These are phyloP conservation scores for Candida loeiensis DNA, from an alignment of 805 yeast genomes.

Conservation along the genomic window DNA sequence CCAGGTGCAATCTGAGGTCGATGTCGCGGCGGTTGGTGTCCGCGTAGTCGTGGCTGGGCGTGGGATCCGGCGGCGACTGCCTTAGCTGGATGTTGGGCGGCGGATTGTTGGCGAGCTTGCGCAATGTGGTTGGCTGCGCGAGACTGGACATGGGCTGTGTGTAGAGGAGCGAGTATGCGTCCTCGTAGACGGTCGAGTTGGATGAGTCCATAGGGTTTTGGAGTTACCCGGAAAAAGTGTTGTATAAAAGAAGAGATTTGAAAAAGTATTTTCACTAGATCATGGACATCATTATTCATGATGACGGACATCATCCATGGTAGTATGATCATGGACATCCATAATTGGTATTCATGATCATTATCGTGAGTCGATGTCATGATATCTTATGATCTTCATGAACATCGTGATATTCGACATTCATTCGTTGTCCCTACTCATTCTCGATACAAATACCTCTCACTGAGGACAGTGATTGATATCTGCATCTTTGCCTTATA, in stretches of 20 bases:
- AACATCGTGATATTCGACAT: background rate
- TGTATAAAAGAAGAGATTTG: background rate
- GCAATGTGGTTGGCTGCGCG: constrained; percentile 5
- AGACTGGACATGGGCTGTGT: constrained; percentile 3
- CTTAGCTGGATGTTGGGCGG: constrained; percentile 11
- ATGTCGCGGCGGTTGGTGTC: constrained; percentile 6
- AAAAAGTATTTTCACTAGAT: background rate
- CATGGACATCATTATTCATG: too few relatives aligned
- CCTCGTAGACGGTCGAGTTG: constrained; percentile 14
- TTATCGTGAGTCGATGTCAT: too few relatives aligned
- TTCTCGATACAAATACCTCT: constrained; percentile 1
- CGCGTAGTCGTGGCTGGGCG: constrained; percentile 1
- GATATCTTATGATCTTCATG: background rate
- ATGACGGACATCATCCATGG: too few relatives aligned
- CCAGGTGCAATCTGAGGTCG: constrained; percentile 4
- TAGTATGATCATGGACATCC: too few relatives aligned
- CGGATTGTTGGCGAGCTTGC: constrained; percentile 11
- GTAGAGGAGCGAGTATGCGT: constrained; percentile 11
- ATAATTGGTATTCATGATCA: too few relatives aligned
- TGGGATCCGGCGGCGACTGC: constrained; percentile 1
- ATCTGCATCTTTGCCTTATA: constrained; percentile 6
- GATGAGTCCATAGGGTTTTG: constrained; percentile 3
- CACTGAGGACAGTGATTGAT: constrained; percentile 9
- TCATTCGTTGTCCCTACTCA: background rate
- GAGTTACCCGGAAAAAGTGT: constrained; percentile 8